Percentiles rank a stretch among this genome's conserved stretches.
These are phyloP conservation scores for Kitagawia praeruptora DNA, from an alignment of 129 eudicot genomes.

Conservation along the genomic window DNA sequence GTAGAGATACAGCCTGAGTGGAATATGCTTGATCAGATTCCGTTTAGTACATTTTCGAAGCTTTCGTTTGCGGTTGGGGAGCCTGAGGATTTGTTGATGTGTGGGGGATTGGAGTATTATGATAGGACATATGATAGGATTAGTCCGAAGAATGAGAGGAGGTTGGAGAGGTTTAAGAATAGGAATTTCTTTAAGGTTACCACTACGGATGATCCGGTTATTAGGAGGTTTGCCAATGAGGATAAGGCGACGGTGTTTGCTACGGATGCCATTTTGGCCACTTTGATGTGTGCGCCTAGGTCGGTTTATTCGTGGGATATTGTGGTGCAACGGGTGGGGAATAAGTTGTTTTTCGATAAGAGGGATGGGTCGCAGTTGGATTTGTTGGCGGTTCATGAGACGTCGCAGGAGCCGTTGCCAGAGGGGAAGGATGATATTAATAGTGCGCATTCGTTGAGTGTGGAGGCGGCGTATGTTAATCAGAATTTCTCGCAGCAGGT, in stretches of 20 bases:
- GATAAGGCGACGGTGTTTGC: conserved; percentile 78
- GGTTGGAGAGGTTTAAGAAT: conserved; percentile 61
- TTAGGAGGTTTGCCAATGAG: conserved; percentile 60
- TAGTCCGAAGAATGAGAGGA: conserved; percentile 55
- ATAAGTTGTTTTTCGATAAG: conserved; percentile 74
- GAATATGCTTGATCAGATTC: conserved; percentile 93
- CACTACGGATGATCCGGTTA: conserved; percentile 70
- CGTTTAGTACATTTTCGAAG: conserved; percentile 57
- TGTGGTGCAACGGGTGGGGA: conserved; percentile 78
- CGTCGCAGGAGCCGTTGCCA: conserved; percentile 76
- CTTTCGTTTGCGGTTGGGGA: conserved; percentile 53
- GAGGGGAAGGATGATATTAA: conserved; percentile 78
- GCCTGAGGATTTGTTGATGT: conserved; percentile 51
- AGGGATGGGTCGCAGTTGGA: conserved; percentile 82
- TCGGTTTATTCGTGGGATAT: conserved; percentile 87
- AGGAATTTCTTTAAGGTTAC: conserved; percentile 69
- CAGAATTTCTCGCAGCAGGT: conserved; percentile 88
- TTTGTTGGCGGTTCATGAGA: conserved; percentile 70
- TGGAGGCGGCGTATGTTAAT: conserved; percentile 77
- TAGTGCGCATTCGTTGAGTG: conserved; percentile 56
- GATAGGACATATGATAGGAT: conserved; percentile 54
- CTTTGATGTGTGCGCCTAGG: conserved; percentile 73
- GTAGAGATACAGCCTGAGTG: conserved; percentile 89
- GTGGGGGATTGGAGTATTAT: conserved; percentile 59
- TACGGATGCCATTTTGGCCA: conserved; percentile 52